Conservation (phyloP, 2,329 filamentous ascomycete species). For the Thielaviopsis euricoi region DNA sequence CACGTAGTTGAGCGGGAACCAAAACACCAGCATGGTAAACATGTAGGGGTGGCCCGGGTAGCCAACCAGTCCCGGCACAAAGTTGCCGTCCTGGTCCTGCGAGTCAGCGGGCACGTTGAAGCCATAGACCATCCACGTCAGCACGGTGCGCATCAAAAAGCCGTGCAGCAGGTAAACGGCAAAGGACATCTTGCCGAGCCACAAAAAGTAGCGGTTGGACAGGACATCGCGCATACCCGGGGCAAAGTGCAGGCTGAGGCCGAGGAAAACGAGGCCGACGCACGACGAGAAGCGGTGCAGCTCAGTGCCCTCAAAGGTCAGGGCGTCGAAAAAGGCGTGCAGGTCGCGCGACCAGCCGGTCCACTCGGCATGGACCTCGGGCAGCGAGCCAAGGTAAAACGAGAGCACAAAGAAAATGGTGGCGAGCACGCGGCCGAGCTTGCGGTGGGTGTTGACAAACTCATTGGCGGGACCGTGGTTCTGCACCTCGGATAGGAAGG, state of each 20-base stretch:
- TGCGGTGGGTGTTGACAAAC: conserved; percentile 29
- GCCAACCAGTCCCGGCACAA: conserved; percentile 21
- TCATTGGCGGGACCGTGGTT: conserved; percentile 32
- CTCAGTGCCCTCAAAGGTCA: conserved; percentile 31
- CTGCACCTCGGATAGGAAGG: conserved; percentile 43
- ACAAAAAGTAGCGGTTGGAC: conserved; percentile 37
- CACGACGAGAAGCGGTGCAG: conserved; percentile 25
- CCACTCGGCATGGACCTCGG: conserved; percentile 36
- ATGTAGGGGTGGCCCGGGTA: conserved; percentile 23
- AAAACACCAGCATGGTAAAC: conserved; percentile 24
- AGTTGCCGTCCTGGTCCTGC: conserved; percentile 21
- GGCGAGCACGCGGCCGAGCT: conserved; percentile 27
- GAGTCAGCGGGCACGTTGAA: conserved; percentile 22
- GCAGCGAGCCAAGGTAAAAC: conserved; percentile 42
- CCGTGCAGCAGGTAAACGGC: conserved; percentile 49
- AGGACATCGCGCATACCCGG: conserved; percentile 33
- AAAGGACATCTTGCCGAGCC: conserved; percentile 47
- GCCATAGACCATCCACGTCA: conserved; percentile 44
- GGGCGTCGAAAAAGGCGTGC: conserved; percentile 23
- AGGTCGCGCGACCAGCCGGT: conserved; percentile 36
- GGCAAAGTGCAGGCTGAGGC: conserved; percentile 36
- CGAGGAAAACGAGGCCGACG: conserved; percentile 25
- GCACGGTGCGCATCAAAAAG: conserved; percentile 38
- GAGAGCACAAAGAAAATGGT: conserved; percentile 33
- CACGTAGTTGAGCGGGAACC: conserved; percentile 30